Conservation (phyloP, 2,329 filamentous ascomycete species). For the Calonectria naviculata region DNA sequence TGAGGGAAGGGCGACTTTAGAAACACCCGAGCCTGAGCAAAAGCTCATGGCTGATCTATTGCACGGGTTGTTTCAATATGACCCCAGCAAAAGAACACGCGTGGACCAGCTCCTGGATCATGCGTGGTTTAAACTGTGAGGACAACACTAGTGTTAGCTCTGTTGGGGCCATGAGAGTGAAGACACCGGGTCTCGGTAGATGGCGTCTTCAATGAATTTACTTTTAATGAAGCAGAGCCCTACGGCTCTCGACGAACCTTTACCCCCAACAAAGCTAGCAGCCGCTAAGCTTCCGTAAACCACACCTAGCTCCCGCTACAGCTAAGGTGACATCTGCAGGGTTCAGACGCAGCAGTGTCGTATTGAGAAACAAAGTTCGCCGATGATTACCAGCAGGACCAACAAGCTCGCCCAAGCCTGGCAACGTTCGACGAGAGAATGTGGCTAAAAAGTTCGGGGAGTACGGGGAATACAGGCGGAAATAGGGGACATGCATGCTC, state of each 20-base stretch:
- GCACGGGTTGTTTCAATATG: constrained; percentile 32
- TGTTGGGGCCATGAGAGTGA: too few relatives aligned
- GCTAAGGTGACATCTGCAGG: too few relatives aligned
- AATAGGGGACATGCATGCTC: not conserved
- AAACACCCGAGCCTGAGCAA: constrained; percentile 29
- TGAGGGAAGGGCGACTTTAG: not conserved
- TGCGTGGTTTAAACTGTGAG: constrained; percentile 33
- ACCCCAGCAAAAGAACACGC: constrained; percentile 26
- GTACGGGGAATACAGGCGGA: constrained; percentile 1
- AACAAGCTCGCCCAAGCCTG: not conserved
- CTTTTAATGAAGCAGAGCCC: too few relatives aligned
- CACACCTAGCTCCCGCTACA: too few relatives aligned
- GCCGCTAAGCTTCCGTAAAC: too few relatives aligned
- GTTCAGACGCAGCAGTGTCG: too few relatives aligned
- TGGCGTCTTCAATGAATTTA: too few relatives aligned
- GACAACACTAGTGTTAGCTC: too few relatives aligned
- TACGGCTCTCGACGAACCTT: too few relatives aligned
- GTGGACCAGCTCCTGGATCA: constrained; percentile 32
- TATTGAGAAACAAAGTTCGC: not conserved
- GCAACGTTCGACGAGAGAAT: too few relatives aligned
- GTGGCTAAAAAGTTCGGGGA: not conserved
- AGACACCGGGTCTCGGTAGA: too few relatives aligned
- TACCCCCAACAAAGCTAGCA: too few relatives aligned
- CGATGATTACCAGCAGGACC: not conserved
- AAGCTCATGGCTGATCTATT: constrained; percentile 39